Evolutionary conservation across 169 alveolate species (phyloP), one percentile per base, ranked within the genome.

Genomic region (Plasmodium vinckei): DNA sequence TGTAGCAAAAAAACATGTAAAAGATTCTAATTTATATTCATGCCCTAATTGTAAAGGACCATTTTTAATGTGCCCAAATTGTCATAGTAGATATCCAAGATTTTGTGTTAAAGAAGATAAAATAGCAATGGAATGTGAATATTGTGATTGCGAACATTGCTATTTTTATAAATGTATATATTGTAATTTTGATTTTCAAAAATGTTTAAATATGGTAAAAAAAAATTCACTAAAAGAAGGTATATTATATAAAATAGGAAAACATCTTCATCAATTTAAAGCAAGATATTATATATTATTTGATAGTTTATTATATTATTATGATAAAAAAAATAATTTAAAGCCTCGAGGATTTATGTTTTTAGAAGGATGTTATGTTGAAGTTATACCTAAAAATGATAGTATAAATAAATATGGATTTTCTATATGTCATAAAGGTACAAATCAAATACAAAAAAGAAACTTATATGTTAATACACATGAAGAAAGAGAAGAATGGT

Each of bases 311-410:
- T 86, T 96, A 17, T 96, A 96, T 73, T 96, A 95, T 87, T 96
- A 95, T 69, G 72, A 72, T 15, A 90, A 93, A 63, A 73, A 94
- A 56, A 87, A 64, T n/a, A 90, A 91, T 65, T 46, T 93, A 9
- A 93, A 87, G 73, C 98, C 98, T 6, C 60, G 94, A 51, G 98
- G 98, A 10, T 95, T 96, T 60, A 87, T 96, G 72, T 96, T 96
- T 68, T 87, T 96, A 44, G 98, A 95, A 73, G 98, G 98, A 9
- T 96, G 98, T 72, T 94, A 93, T 82, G 93, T 96, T 56, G 95
- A 94, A 84, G 84, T 67, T 2, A 73, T 87, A 25, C 72, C 73
- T 0, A 86, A 87, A 15, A 63, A 60, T 49, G 70, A 87, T 17
- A 56, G 64, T 53, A 13, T 87, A 0, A 72, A 54, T 67, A 93